These are phyloP conservation scores for Pterocarpus santalinus DNA, from an alignment of 306 rosid genomes.

Conservation along the genomic window DNA sequence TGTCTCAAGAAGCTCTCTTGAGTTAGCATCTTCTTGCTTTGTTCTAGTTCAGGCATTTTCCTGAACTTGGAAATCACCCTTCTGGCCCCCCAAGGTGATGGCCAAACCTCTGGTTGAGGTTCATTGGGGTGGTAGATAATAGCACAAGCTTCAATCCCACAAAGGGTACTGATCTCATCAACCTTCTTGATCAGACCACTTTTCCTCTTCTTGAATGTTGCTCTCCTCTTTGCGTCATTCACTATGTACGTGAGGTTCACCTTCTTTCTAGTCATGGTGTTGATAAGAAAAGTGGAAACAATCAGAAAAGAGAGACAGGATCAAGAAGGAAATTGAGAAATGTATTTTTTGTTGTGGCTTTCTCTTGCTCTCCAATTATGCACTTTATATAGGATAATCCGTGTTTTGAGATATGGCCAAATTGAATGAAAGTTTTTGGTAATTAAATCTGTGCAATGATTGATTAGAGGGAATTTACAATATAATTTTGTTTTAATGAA, in stretches of 20 bases:
- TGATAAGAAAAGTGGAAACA: not conserved
- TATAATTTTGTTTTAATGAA: not conserved
- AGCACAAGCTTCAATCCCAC: conserved; percentile 50
- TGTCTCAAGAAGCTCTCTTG: conserved; percentile 44
- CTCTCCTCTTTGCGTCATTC: conserved; percentile 42
- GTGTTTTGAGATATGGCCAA: not conserved
- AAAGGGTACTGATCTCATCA: conserved; percentile 32
- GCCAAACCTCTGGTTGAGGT: conserved; percentile 52
- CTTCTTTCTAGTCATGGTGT: conserved; percentile 46
- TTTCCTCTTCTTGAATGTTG: conserved; percentile 44
- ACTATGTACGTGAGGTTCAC: conserved; percentile 37
- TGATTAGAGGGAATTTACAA: not conserved
- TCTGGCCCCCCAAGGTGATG: conserved; percentile 25
- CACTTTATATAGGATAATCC: not conserved
- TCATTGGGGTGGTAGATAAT: conserved; percentile 39
- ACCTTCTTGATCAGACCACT: conserved; percentile 25
- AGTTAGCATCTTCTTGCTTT: conserved; percentile 45
- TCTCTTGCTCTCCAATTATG: not conserved
- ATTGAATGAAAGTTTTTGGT: not conserved
- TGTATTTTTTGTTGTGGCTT: not conserved
- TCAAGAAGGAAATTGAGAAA: not conserved
- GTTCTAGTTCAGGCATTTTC: conserved; percentile 6
- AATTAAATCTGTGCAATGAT: not conserved
- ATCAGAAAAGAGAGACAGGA: not conserved
- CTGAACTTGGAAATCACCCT: conserved; percentile 26